Base-by-base conservation (phyloP, 2,329 filamentous ascomycete species). In the Fusarium sarcochroum region DNA sequence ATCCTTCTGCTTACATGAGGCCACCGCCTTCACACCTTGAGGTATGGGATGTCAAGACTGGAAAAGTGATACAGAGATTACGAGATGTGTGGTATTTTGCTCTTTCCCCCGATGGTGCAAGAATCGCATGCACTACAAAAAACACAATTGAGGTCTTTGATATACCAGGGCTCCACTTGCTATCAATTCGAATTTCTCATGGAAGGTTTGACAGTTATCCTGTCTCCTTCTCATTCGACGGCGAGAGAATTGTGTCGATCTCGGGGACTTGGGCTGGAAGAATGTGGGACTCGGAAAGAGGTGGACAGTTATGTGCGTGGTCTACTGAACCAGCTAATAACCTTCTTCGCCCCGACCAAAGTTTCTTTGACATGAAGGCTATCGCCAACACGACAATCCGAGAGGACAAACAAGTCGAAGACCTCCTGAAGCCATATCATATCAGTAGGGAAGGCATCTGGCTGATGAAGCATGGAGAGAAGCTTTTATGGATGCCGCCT, bases 201-300 rank as follows among this genome's bases (percentile, higher is more conserved):
- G 23, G 23, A 23, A 5, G 7, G 23, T 23, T 23, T 23, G 23
- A 23, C n/a, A 13, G 18, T 32, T 8, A 1, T 17, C 5, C 1
- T 15, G 3, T 13, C 17, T 17, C 13, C 5, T 13, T 47, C 6
- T 11, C n/a, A 5, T 49, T 55, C 9, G 11, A 18, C 13, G 13
- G 10, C 5, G 18, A 9, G 0, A 8, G 14, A 14, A 8, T 49
- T 4, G 18, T 48, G 4, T 15, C 5, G 2, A 9, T 48, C 11
- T 6, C 1, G 1, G 2, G 2, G 4, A 0, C 0, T 0, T 9
- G 14, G 15, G 2, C 32, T 1, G n/a, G 34, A 17, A 5, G 2
- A 3, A n/a, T 8, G 2, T 37, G 30, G 14, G 32, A 48, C 7
- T 4, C 8, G 4, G 5, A n/a, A 4, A 48, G 20, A 9, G 46